A percentile compares a stretch with the other conserved stretches of the same genome.
Conservation (phyloP, 2,329 filamentous ascomycete species). For the Aspergillus versicolor region DNA sequence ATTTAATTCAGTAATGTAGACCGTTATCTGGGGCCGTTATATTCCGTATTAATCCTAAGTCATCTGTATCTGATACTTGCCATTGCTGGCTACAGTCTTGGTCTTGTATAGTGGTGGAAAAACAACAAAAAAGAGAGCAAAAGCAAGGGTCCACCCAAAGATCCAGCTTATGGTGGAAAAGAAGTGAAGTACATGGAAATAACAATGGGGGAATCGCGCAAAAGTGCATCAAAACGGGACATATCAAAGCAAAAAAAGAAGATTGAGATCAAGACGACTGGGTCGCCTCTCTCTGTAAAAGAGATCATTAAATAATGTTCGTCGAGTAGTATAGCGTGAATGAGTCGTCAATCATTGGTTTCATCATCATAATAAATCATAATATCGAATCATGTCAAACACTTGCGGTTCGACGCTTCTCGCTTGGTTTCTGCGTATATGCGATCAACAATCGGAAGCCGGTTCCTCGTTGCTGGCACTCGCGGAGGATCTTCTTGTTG, state of each 20-base stretch:
- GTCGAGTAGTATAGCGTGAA: not conserved
- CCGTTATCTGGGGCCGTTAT: not conserved
- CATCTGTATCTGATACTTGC: conserved; percentile 1
- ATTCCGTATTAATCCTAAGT: conserved; percentile 8
- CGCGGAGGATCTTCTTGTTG: conserved; percentile 70
- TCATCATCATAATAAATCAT: conserved; percentile 7
- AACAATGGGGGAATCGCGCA: conserved; percentile 8
- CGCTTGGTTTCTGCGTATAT: conserved; percentile 76
- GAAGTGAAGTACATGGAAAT: conserved; percentile 8
- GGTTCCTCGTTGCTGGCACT: conserved; percentile 83
- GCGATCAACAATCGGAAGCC: conserved; percentile 90
- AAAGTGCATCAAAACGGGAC: conserved; percentile 9
- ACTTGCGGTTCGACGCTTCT: conserved; percentile 46
- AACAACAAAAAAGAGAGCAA: conserved; percentile 4
- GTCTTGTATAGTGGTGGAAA: not conserved
- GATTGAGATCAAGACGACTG: conserved; percentile 3
- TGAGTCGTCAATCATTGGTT: conserved; percentile 7
- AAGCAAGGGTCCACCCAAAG: conserved; percentile 11
- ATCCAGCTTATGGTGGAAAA: conserved; percentile 11
- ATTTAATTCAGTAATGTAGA: not conserved
- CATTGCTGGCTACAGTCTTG: conserved; percentile 14
- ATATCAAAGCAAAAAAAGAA: not conserved
- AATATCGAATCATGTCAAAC: conserved; percentile 25
- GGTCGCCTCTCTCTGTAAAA: not conserved
- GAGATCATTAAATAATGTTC: conserved; percentile 5